These are phyloP conservation scores for Aureobasidium sp. DNA, from an alignment of 2,329 filamentous ascomycete species.

Conservation along the genomic window DNA sequence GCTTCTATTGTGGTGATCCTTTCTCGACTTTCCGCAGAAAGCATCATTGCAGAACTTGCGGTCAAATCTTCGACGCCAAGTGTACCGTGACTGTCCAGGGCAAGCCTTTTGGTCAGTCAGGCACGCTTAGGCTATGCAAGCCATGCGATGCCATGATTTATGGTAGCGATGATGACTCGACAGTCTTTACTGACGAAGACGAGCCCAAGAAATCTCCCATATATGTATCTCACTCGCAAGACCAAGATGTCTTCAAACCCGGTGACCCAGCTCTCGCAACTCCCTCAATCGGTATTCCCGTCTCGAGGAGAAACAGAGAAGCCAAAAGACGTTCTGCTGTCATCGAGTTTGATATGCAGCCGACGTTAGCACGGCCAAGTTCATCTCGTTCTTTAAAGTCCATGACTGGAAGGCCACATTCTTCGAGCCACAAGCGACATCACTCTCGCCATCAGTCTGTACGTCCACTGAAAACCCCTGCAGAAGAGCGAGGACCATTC, in stretches of 20 bases:
- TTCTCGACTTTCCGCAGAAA: conserved; percentile 94
- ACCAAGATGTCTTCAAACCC: conserved; percentile 15
- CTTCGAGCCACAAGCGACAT: conserved; percentile 72
- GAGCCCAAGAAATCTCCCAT: background rate
- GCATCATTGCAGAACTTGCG: conserved; percentile 90
- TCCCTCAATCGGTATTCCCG: conserved; percentile 59
- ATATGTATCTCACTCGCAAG: background rate
- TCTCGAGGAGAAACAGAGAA: conserved; percentile 61
- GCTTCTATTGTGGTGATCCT: conserved; percentile 81
- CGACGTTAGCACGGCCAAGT: conserved; percentile 74
- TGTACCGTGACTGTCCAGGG: conserved; percentile 90
- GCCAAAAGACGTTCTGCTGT: conserved; percentile 79
- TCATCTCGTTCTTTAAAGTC: conserved; percentile 87
- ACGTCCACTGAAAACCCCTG: conserved; percentile 62
- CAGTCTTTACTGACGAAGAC: conserved; percentile 76
- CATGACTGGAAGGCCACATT: conserved; percentile 62
- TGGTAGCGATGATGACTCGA: conserved; percentile 83
- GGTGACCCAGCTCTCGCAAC: conserved; percentile 35
- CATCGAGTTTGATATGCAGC: conserved; percentile 79
- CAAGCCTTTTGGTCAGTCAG: conserved; percentile 76
- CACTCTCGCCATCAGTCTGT: conserved; percentile 82
- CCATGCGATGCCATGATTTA: conserved; percentile 88
- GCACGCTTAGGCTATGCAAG: conserved; percentile 82
- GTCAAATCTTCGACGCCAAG: conserved; percentile 97
- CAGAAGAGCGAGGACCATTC: conserved; percentile 82